Base-by-base conservation (phyloP, 139 green algal species). In the Tetradesmus lagerheimii region DNA sequence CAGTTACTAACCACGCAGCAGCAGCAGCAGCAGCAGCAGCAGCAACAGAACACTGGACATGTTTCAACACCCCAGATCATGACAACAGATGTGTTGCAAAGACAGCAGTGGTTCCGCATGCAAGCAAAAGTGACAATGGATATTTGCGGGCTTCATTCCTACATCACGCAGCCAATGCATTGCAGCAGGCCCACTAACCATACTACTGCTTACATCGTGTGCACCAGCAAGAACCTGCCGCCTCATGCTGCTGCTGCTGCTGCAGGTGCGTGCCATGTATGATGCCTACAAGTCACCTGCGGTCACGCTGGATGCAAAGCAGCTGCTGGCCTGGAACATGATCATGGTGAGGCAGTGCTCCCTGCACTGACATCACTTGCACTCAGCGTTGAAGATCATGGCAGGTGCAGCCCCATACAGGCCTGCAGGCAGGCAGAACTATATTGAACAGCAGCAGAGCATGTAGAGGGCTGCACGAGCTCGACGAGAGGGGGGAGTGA, bases 241-340 rank as follows among this genome's bases (percentile, higher is more conserved):
- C 14, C 43, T 50, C 66, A 37, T 8, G 25, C 29, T 79, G 71
- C 71, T 38, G 71, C 71, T 38, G 71, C 71, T 41, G 71, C 31
- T 38, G 71, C 71, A 37, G 71, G 31, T 38, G 77, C 77, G 39
- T 39, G 47, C 57, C 57, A 45, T 80, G 67, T 89, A 83, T 41
- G 87, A 91, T 39, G 79, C 80, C 37, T 91, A 88, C 88, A 80
- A 31, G 25, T 34, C 43, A 11, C 80, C 88, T n/a, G 16, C 41
- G 29, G 37, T 87, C 15, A 66, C 64, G 0, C 64, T 83, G 50
- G 80, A 91, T 16, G 34, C 37, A 2, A 87, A 81, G 67, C 88
- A 91, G 80, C 45, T 91, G 47, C 78, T 91, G 88, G 79, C 88
- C 29, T 91, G 88, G 88, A 41, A 88, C 37, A 80, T 91, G 38